These are phyloP conservation scores for Rhodotorula diobovata DNA, from an alignment of 768 basidiomycete genomes.

Conservation along the genomic window DNA sequence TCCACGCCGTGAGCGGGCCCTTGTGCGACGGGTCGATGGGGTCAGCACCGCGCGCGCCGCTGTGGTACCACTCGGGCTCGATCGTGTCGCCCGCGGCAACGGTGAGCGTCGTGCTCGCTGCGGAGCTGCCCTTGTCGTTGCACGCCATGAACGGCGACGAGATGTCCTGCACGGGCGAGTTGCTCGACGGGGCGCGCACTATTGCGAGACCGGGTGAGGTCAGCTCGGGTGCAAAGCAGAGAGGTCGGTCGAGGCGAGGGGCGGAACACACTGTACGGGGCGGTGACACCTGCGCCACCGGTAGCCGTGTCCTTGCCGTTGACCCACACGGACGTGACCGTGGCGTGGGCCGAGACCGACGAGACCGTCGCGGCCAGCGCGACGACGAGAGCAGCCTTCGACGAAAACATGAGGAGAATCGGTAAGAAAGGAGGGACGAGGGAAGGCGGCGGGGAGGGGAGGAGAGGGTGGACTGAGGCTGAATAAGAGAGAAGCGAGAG, in stretches of 20 bases:
- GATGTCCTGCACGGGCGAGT: constrained; percentile 5
- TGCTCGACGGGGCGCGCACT: not conserved
- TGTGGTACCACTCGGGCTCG: constrained; percentile 12
- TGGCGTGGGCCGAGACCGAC: not conserved
- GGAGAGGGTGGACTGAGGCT: not conserved
- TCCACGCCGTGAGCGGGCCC: constrained; percentile 9
- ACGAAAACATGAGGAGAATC: not conserved
- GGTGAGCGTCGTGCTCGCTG: not conserved
- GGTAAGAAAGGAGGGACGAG: not conserved
- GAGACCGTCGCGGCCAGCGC: not conserved
- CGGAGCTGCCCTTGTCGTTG: constrained; percentile 5
- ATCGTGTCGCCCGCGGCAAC: constrained; percentile 11
- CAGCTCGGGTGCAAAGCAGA: too few species aligned
- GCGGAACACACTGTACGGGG: constrained; percentile 3
- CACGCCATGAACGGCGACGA: not conserved
- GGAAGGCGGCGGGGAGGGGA: not conserved
- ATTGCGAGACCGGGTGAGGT: not conserved
- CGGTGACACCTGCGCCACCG: not conserved
- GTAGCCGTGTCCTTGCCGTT: constrained; percentile 1
- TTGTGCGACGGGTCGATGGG: constrained; percentile 13
- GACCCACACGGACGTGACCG: not conserved
- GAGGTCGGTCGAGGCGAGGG: not conserved
- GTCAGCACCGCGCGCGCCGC: constrained; percentile 1
- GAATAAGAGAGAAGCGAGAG: not conserved
- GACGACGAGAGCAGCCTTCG: not conserved